A percentile compares a stretch with the other conserved stretches of the same genome.
Evolutionary conservation across 345 rosid species (phyloP).

Genomic region (Xanthoceras sorbifolium): DNA sequence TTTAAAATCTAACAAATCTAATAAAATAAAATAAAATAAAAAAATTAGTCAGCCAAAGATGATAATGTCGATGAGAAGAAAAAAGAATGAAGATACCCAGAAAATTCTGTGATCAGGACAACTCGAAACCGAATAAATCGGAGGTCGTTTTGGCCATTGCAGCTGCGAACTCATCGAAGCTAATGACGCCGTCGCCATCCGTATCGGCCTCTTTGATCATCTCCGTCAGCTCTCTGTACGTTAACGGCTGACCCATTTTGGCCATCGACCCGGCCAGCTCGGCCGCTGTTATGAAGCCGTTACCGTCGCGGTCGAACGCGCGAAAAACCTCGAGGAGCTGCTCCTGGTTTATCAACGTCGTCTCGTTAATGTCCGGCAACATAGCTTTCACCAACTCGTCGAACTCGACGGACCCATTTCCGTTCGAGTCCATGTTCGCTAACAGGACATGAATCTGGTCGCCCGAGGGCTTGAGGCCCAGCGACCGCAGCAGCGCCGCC

Average conservation of each 20-base stretch:
- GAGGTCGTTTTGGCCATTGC: constrained; percentile 71
- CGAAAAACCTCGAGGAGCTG: constrained; percentile 61
- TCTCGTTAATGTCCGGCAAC: constrained; percentile 54
- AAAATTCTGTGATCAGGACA: constrained; percentile 24
- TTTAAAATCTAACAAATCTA: constrained; percentile 7
- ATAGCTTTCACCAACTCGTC: constrained; percentile 72
- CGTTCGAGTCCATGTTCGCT: constrained; percentile 75
- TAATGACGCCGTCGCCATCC: constrained; percentile 79
- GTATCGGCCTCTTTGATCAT: constrained; percentile 82
- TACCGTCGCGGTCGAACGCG: constrained; percentile 74
- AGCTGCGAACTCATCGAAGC: constrained; percentile 71
- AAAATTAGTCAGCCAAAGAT: not conserved
- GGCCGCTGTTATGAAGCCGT: constrained; percentile 74
- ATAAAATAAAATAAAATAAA: not conserved
- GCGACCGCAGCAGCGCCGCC: constrained; percentile 73
- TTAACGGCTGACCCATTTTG: constrained; percentile 83
- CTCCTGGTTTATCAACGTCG: constrained; percentile 56
- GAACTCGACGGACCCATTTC: constrained; percentile 78
- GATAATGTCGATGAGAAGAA: not conserved
- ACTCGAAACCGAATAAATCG: constrained; percentile 47
- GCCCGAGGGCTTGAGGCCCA: constrained; percentile 75
- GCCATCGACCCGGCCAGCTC: constrained; percentile 88
- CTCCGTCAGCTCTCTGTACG: constrained; percentile 67
- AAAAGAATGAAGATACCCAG: not conserved
- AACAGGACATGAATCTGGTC: constrained; percentile 74